A percentile compares a stretch with the other conserved stretches of the same genome.
Conservation (phyloP, 805 yeast species). For the Metschnikowia lunata region DNA sequence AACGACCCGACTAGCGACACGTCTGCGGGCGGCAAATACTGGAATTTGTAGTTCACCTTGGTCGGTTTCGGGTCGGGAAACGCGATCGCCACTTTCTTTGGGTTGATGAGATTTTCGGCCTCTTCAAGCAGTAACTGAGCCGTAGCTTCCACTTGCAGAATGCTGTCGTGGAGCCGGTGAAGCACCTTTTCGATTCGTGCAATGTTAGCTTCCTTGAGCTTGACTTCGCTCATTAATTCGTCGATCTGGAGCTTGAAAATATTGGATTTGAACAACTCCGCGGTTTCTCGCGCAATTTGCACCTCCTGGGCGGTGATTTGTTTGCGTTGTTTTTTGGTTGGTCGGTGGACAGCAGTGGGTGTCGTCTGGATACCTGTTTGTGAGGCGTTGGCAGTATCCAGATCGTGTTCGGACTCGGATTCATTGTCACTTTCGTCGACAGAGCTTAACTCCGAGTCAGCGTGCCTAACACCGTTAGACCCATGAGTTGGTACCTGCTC, state of each 20-base stretch:
- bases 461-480: too few species aligned
- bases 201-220: slow-evolving; percentile 65
- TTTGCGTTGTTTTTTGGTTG: slow-evolving; percentile 33
- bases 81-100: slow-evolving; percentile 62
- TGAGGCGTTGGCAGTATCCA: slow-evolving; percentile 8
- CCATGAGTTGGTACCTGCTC: too few species aligned
- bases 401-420: slow-evolving; percentile 2
- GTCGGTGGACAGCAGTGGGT: slow-evolving; percentile 13
- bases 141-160: slow-evolving; percentile 56
- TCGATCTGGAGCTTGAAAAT: slow-evolving; percentile 94
- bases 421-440: slow-evolving; percentile 7
- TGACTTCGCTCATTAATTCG: slow-evolving; percentile 78
- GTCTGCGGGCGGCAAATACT: slow-evolving; percentile 64
- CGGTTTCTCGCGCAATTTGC: slow-evolving; percentile 88
- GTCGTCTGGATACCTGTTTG: slow-evolving; percentile 5
- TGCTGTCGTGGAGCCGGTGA: slow-evolving; percentile 65
- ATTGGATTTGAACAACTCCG: slow-evolving; percentile 90
- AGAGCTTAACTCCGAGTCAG: slow-evolving; percentile 1
- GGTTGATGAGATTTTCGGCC: slow-evolving; percentile 50
- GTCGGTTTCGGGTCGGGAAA: slow-evolving; percentile 88
- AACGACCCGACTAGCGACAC: slow-evolving; percentile 84
- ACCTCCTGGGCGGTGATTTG: slow-evolving; percentile 72
- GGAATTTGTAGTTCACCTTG: slow-evolving; percentile 65
- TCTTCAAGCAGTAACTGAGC: slow-evolving; percentile 51
- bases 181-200: slow-evolving; percentile 66